phyloP scores from a whole-genome alignment of 2,329 filamentous ascomycete species.

The Arthrobotrys pseudoclavata region DNA sequence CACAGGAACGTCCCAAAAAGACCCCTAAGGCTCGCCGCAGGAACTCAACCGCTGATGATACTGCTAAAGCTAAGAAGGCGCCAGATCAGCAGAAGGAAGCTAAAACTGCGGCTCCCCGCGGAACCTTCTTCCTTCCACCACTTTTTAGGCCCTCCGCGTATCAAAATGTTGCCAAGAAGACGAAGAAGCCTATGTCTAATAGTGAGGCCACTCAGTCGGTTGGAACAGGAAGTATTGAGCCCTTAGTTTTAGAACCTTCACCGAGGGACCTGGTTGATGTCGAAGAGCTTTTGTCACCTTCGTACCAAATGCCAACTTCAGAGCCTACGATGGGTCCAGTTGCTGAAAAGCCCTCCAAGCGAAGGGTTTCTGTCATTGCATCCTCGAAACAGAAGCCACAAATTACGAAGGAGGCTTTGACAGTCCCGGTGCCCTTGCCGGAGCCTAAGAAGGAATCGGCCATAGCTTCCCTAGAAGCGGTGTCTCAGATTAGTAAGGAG shows the following conservation, averaged over 20 bases:
- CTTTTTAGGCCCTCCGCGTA: conserved; percentile 35
- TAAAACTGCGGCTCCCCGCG: neutral
- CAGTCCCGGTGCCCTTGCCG: neutral
- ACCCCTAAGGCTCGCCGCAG: neutral
- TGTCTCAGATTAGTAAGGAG: neutral
- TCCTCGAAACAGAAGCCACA: neutral
- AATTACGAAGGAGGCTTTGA: neutral
- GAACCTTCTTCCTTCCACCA: conserved; percentile 33
- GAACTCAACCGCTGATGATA: neutral
- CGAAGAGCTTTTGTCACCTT: conserved; percentile 1
- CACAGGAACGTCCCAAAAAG: neutral
- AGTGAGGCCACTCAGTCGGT: neutral
- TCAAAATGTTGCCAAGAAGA: conserved; percentile 21
- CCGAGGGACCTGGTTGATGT: neutral
- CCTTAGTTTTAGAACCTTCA: neutral
- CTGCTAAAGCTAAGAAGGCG: neutral
- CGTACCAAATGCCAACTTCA: neutral
- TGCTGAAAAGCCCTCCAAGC: neutral
- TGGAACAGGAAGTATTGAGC: neutral
- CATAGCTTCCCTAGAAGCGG: neutral
- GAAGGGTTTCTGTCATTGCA: neutral
- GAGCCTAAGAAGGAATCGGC: neutral
- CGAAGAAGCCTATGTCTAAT: neutral
- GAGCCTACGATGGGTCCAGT: neutral
- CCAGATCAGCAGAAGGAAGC: neutral